Percentiles rank a stretch among this genome's conserved stretches.
Evolutionary conservation across 2,329 filamentous ascomycete species (phyloP).

Genomic region (Didymella pinodella): DNA sequence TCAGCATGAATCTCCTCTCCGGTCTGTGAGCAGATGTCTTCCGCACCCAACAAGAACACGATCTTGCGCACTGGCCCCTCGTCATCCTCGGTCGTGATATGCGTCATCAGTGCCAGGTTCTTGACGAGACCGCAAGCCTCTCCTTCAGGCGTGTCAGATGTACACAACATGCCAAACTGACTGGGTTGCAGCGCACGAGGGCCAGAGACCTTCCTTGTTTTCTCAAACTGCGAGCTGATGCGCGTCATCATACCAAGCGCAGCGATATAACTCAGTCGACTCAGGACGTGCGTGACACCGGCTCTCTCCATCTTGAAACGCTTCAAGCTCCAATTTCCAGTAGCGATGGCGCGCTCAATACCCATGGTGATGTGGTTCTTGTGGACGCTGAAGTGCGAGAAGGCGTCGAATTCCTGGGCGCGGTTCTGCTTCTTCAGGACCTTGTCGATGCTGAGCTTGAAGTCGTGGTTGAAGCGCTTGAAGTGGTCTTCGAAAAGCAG

Average conservation of each 20-base stretch:
- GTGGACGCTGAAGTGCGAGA: conserved; percentile 82
- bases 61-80: conserved; percentile 88
- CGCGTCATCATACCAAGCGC: conserved; percentile 99
- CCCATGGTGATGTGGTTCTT: conserved; percentile 88
- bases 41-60: conserved; percentile 85
- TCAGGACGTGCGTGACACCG: conserved; percentile 94
- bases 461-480: conserved; percentile 88
- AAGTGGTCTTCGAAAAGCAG: conserved; percentile 97
- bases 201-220: conserved; percentile 95
- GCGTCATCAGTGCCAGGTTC: conserved; percentile 97
- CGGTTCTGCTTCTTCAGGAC: conserved; percentile 92
- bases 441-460: conserved; percentile 95
- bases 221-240: conserved; percentile 98
- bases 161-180: conserved; percentile 97
- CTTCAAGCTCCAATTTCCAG: conserved; percentile 97
- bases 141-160: conserved; percentile 96
- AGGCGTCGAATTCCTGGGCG: conserved; percentile 86
- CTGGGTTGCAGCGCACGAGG: conserved; percentile 95
- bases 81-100: conserved; percentile 96
- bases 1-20: conserved; percentile 86
- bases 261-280: conserved; percentile 93
- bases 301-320: conserved; percentile 99
- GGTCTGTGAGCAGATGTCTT: conserved; percentile 79
- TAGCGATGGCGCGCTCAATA: conserved; percentile 95
- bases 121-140: conserved; percentile 98